A percentile compares a stretch with the other conserved stretches of the same genome.
Conservation (phyloP, 352 stramenopile species). For the Phytophthora ramorum region DNA sequence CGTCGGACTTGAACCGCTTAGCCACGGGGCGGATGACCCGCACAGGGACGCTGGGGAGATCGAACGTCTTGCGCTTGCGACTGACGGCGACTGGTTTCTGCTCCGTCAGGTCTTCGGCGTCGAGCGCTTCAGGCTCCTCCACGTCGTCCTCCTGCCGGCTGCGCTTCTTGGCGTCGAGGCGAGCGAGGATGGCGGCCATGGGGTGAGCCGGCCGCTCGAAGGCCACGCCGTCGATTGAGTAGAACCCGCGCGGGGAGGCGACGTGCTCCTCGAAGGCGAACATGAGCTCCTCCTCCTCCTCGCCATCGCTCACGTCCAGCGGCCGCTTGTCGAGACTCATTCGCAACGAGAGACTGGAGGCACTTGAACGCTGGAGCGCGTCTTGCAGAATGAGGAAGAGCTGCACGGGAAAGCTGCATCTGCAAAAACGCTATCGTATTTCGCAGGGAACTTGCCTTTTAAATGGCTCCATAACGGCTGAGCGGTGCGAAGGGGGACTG, state of each 20-base stretch:
- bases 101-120: conserved; percentile 13
- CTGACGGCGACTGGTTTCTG: conserved; percentile 25
- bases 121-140: conserved; percentile 11
- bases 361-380: conserved; percentile 15
- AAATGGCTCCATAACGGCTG: conserved; percentile 27
- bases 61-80: conserved; percentile 65
- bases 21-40: conserved; percentile 56
- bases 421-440: conserved; percentile 31
- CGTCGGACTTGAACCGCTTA: conserved; percentile 65
- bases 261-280: conserved; percentile 66
- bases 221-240: conserved; percentile 39
- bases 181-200: conserved; percentile 51
- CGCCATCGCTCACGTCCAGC: conserved; percentile 27
- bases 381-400: conserved; percentile 40
- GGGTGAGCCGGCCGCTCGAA: conserved; percentile 52
- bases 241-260: conserved; percentile 27
- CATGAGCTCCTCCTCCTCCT: conserved; percentile 81
- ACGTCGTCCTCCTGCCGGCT: conserved; percentile 20
- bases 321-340: conserved; percentile 15
- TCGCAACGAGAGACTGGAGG: neutral
- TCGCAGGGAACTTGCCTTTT: conserved; percentile 15
- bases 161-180: conserved; percentile 44
- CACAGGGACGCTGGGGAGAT: conserved; percentile 44
- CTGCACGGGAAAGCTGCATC: neutral
- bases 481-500: conserved; percentile 2